Evolutionary conservation across 2,329 filamentous ascomycete genomes (phyloP).

Genomic region (Beauveria sp.): DNA sequence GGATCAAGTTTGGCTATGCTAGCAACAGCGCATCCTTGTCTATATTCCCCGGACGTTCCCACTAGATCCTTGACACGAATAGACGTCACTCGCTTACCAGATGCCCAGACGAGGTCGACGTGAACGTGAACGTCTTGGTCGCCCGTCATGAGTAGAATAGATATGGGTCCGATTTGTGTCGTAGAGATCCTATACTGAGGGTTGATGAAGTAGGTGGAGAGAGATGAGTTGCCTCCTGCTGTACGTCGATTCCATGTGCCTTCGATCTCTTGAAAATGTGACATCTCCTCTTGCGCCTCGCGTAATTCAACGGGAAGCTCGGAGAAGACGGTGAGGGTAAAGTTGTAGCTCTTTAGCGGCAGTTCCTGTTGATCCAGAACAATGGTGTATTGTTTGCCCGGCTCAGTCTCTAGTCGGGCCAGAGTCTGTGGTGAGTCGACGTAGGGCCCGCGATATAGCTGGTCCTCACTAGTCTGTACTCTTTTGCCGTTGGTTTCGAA

Average conservation of each 20-base stretch:
- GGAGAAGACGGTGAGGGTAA: constrained; percentile 80
- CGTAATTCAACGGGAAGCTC: constrained; percentile 52
- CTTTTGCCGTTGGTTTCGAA: constrained; percentile 65
- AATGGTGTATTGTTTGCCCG: constrained; percentile 43
- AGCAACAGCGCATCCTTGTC: constrained; percentile 67
- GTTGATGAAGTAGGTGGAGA: constrained; percentile 70
- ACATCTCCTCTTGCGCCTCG: constrained; percentile 53
- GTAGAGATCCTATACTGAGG: constrained; percentile 73
- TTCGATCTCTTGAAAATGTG: constrained; percentile 47
- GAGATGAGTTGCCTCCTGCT: constrained; percentile 77
- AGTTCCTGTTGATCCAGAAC: constrained; percentile 76
- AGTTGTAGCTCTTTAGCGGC: constrained; percentile 66
- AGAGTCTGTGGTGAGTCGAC: constrained; percentile 92
- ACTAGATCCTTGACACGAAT: constrained; percentile 72
- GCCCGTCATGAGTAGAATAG: constrained; percentile 65
- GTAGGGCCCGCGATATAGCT: constrained; percentile 70
- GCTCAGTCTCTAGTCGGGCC: constrained; percentile 50
- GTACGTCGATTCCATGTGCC: constrained; percentile 71
- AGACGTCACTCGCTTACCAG: constrained; percentile 61
- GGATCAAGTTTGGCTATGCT: constrained; percentile 52
- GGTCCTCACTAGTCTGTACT: constrained; percentile 66
- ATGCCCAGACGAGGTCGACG: constrained; percentile 74
- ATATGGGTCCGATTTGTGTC: constrained; percentile 50
- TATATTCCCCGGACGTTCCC: constrained; percentile 80
- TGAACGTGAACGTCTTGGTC: constrained; percentile 67